Base-by-base conservation (phyloP, 2,329 filamentous ascomycete species). In the Amauroascus verrucosus region DNA sequence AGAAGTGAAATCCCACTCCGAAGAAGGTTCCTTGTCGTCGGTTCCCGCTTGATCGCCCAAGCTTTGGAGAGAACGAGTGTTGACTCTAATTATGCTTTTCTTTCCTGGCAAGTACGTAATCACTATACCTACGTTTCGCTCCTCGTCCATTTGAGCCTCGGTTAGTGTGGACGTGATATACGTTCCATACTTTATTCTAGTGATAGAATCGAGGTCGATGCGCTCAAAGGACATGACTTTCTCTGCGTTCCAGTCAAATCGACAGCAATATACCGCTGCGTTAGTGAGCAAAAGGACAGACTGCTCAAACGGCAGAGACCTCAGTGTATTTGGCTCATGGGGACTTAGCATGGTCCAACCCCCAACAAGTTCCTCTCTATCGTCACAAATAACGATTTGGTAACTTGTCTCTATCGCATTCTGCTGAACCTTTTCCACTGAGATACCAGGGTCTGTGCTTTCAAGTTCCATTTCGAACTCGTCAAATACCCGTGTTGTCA, bases 391-490 rank as follows among this genome's bases (percentile, higher is more conserved):
- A 3, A 94, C 90, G 37, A 95, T 86, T 62, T 86, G 88, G 60
- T 87, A 84, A 60, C 86, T 91, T 2, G 86, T 85, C 61, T 96
- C 90, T 57, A 97, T 91, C 7, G 93, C 93, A 58, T 87, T 84
- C 65, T 95, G 86, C 38, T 91, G 80, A 66, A 95, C 83, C 62
- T 85, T 88, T 33, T 82, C 77, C 66, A 95, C 82, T 1, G 91
- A 95, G 13, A 97, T 81, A 0, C 88, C 89, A 13, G 91, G 91
- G 64, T 98, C 93, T 44, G 87, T 85, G 41, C 84, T 90, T 80
- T 90, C 94, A 81, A 98, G 89, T 61, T 90, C 86, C 14, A 85
- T 82, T 64, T 96, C 89, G 58, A 98, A 98, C 60, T 98, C 93
- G 54, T 91, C 86, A 65, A 97, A 97, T 2, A 95, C 85, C 14